phyloP scores from a whole-genome alignment of 179 eudicot species.

The Heliamphora pulchella region DNA sequence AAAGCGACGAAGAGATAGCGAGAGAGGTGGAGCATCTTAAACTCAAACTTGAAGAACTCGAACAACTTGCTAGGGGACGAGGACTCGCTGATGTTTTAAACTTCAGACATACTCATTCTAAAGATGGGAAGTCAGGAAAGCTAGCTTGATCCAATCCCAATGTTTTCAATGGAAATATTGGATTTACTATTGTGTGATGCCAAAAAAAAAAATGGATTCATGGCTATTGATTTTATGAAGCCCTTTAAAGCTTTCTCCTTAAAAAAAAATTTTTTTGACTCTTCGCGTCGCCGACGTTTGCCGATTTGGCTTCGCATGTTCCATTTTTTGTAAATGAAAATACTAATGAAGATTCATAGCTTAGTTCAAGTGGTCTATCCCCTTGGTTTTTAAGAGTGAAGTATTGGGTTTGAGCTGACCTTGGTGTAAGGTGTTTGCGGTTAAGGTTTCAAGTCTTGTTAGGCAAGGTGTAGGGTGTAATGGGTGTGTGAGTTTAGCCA shows the following conservation, averaged over 20 bases:
- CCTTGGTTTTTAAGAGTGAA: too few species aligned
- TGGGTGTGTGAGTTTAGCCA: too few species aligned
- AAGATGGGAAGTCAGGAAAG: slow-evolving; percentile 30
- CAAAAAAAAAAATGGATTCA: neutral
- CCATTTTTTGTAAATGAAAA: slow-evolving; percentile 8
- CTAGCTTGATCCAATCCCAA: slow-evolving; percentile 27
- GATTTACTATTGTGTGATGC: slow-evolving; percentile 6
- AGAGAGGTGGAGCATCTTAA: slow-evolving; percentile 56
- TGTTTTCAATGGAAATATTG: slow-evolving; percentile 1
- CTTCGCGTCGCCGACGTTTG: neutral
- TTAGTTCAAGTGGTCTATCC: too few species aligned
- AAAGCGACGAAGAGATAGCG: slow-evolving; percentile 51
- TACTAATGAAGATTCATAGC: too few species aligned
- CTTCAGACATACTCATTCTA: slow-evolving; percentile 26
- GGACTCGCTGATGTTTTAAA: slow-evolving; percentile 50
- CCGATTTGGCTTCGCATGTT: neutral
- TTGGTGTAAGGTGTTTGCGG: too few species aligned
- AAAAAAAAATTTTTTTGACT: neutral
- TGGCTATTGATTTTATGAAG: slow-evolving; percentile 6
- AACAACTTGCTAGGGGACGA: slow-evolving; percentile 48
- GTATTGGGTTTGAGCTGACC: too few species aligned
- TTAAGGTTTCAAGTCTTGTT: too few species aligned
- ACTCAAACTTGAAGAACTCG: slow-evolving; percentile 50
- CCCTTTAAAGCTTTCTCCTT: neutral
- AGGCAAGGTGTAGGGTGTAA: too few species aligned